Evolutionary conservation across 2,329 filamentous ascomycete genomes (phyloP), one percentile per base, ranked within the genome.

Genomic region (Aspergillus sojae): DNA sequence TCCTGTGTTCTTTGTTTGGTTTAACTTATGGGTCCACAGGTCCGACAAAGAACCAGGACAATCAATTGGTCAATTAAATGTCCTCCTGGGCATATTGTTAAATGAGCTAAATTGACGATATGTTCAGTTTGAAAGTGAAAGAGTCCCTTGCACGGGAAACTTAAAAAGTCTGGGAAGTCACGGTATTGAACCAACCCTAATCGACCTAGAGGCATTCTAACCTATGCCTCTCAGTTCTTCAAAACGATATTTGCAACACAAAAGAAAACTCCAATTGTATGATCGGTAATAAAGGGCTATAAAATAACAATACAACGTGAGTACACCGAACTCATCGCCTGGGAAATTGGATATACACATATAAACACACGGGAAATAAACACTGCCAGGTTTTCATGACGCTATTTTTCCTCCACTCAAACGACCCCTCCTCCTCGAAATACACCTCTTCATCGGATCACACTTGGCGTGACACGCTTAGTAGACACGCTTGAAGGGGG

Each of bases 401-500:
- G 68, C 69, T 71, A 68, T 71, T 75, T 67, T 75, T 68, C 64
- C 67, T 66, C 62, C 64, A 62, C 58, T 59, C 54, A 34, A 52
- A 57, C 57, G 34, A 30, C 53, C 52, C 54, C 45, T 34, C 32
- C 32, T 32, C 32, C 32, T 48, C 53, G 34, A 50, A 41, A 23
- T 16, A 50, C 41, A 26, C 36, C 48, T 48, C 45, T 54, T 26
- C 45, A 32, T 52, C 32, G n/a, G 14, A 39, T 59, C 36, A 52
- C n/a, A 41, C 28, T 34, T 19, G 57, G 32, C 12, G 36, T 36
- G 12, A 60, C 16, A 56, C 54, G 65, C 63, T 74, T 83, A 85
- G 75, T 85, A 85, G 60, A 77, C 80, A 77, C 83, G 80, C 89
- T 97, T 97, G 88, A 98, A 97, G 53, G 95, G 95, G 72, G 94